Evolutionary conservation across 2,329 filamentous ascomycete species (phyloP).

Genomic region (Phoma herbarum): DNA sequence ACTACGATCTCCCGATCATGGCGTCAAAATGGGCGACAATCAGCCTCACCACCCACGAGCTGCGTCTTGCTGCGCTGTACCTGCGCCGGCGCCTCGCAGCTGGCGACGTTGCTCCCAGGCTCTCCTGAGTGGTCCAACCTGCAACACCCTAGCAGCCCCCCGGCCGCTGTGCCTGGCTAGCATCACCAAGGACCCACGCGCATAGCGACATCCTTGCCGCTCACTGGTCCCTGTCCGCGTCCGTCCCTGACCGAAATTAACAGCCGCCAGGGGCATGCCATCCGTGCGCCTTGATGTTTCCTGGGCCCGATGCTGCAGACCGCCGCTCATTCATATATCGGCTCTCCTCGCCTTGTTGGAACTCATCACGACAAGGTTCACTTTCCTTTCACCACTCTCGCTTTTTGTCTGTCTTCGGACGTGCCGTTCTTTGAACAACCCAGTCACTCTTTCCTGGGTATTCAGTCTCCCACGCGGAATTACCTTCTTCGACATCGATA

Average conservation of each 20-base stretch:
- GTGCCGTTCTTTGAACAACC: slow-evolving; percentile 46
- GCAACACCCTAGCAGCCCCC: slow-evolving; percentile 21
- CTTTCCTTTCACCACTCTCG: slow-evolving; percentile 47
- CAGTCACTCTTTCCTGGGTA: slow-evolving; percentile 52
- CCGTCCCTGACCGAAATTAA: slow-evolving; percentile 49
- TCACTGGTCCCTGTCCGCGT: slow-evolving; percentile 38
- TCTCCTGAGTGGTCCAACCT: slow-evolving; percentile 33
- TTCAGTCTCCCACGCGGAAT: slow-evolving; percentile 39
- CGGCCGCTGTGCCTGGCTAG: slow-evolving; percentile 38
- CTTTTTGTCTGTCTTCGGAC: slow-evolving; percentile 45
- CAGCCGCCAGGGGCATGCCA: slow-evolving; percentile 43
- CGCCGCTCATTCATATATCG: slow-evolving; percentile 46
- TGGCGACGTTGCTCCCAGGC: slow-evolving; percentile 20
- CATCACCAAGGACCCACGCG: slow-evolving; percentile 15
- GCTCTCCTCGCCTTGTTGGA: slow-evolving; percentile 19
- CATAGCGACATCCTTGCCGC: slow-evolving; percentile 23
- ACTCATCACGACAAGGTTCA: slow-evolving; percentile 48
- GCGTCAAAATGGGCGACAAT: slow-evolving; percentile 18
- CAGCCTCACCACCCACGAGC: slow-evolving; percentile 58
- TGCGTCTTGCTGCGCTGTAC: slow-evolving; percentile 60
- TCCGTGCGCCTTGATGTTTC: slow-evolving; percentile 30
- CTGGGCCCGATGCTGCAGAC: slow-evolving; percentile 45
- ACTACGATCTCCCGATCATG: slow-evolving; percentile 3
- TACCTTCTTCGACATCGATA: slow-evolving; percentile 39
- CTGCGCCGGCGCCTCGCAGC: slow-evolving; percentile 33